These are phyloP conservation scores for Apiotrichum sp. DNA, from an alignment of 1,284 basidiomycete species.

Conservation along the genomic window DNA sequence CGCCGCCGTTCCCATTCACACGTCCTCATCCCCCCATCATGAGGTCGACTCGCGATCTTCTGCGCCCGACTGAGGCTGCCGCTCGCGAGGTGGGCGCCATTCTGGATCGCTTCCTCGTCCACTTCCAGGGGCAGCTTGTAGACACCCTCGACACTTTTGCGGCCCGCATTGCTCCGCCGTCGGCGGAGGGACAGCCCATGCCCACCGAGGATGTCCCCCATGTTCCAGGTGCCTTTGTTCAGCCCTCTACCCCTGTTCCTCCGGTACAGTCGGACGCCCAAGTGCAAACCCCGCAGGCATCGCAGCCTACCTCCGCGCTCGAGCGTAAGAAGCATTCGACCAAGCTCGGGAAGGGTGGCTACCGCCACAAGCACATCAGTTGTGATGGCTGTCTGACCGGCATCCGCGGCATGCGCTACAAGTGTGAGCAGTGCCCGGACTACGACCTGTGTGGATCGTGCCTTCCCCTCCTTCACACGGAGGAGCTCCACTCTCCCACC, in stretches of 20 bases:
- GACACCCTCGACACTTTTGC: conserved; percentile 34
- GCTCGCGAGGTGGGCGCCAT: conserved; percentile 39
- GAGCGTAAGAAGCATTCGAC: conserved; percentile 12
- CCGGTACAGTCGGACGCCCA: neutral
- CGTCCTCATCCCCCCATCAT: neutral
- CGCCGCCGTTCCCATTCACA: neutral
- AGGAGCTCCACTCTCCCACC: conserved; percentile 32
- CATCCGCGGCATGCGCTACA: conserved; percentile 42
- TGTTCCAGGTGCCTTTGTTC: conserved; percentile 37
- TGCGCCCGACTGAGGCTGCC: conserved; percentile 5
- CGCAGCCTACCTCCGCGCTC: neutral
- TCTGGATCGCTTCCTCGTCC: conserved; percentile 42
- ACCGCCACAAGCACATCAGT: conserved; percentile 42
- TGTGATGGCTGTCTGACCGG: conserved; percentile 42
- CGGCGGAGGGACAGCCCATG: neutral
- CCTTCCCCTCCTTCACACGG: conserved; percentile 35
- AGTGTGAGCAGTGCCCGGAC: conserved; percentile 43
- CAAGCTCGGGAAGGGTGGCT: conserved; percentile 32
- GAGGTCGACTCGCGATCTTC: conserved; percentile 10
- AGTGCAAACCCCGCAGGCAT: neutral
- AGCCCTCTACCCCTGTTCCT: neutral
- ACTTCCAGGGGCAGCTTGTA: conserved; percentile 43
- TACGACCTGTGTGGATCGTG: conserved; percentile 44
- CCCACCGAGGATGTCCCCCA: conserved; percentile 5
- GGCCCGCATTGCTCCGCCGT: conserved; percentile 13